A percentile compares a stretch with the other conserved stretches of the same genome.
phyloP scores from a whole-genome alignment of 1,284 basidiomycete species.

The Cryptococcus wingfieldii region DNA sequence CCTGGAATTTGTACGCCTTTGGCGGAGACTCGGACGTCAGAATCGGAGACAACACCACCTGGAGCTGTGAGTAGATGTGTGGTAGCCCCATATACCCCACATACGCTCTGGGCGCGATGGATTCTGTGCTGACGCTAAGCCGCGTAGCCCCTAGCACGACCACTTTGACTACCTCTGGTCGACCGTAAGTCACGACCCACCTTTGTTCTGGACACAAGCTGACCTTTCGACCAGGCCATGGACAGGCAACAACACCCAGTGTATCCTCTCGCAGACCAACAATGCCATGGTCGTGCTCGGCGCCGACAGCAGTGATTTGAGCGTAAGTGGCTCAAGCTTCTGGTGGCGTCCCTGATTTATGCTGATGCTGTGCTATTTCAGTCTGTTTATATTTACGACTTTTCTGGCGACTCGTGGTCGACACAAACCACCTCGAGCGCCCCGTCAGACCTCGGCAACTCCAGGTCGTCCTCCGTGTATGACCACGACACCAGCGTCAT shows the following conservation, averaged over 20 bases:
- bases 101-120: not conserved
- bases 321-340: slow-evolving; percentile 40
- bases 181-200: slow-evolving; percentile 33
- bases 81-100: not conserved
- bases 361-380: slow-evolving; percentile 2
- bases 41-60: slow-evolving; percentile 37
- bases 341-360: not conserved
- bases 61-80: slow-evolving; percentile 39
- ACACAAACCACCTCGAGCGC: slow-evolving; percentile 42
- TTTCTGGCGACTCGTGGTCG: slow-evolving; percentile 44
- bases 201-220: not conserved
- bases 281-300: slow-evolving; percentile 70
- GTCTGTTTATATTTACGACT: slow-evolving; percentile 49
- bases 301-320: slow-evolving; percentile 63
- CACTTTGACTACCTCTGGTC: slow-evolving; percentile 33
- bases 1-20: slow-evolving; percentile 47
- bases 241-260: slow-evolving; percentile 47
- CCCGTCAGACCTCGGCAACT: slow-evolving; percentile 33
- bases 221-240: slow-evolving; percentile 29
- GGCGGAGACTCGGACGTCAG: slow-evolving; percentile 47
- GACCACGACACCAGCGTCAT: slow-evolving; percentile 87
- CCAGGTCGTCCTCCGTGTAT: slow-evolving; percentile 57
- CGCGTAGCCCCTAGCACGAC: slow-evolving; percentile 31
- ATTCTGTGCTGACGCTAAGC: not conserved
- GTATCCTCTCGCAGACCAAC: slow-evolving; percentile 46